These are phyloP conservation scores for Pythium aquatile DNA, from an alignment of 352 stramenopile genomes.

Conservation along the genomic window DNA sequence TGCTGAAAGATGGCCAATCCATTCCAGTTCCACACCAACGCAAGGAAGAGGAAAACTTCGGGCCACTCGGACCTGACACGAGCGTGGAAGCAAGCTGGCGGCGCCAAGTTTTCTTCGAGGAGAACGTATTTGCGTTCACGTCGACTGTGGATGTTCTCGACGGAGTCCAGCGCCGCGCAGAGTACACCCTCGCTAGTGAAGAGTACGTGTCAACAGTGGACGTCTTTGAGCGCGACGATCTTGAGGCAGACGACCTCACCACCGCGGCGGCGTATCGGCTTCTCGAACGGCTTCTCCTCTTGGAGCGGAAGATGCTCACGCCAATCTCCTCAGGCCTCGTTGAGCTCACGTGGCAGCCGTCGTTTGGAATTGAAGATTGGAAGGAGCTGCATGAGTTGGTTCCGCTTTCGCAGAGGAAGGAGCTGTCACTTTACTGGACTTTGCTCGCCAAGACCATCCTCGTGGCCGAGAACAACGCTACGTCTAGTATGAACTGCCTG, in stretches of 20 bases:
- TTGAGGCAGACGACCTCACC: not conserved
- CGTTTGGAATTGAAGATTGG: not conserved
- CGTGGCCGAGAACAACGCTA: conserved; percentile 11
- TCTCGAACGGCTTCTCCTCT: conserved; percentile 12
- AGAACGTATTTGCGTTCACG: conserved; percentile 14
- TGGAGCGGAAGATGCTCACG: conserved; percentile 19
- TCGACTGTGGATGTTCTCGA: conserved; percentile 14
- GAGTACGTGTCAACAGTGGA: not conserved
- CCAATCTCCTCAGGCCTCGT: not conserved
- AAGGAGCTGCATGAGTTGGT: not conserved
- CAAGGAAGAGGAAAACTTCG: not conserved
- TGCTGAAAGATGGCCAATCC: not conserved
- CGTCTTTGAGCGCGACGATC: conserved; percentile 2
- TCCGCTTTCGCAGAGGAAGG: not conserved
- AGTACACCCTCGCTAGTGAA: conserved; percentile 1
- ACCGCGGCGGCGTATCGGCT: not conserved
- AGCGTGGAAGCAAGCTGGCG: not conserved
- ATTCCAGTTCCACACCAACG: not conserved
- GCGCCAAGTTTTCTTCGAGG: not conserved
- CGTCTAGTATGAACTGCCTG: conserved; percentile 27
- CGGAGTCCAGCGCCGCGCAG: not conserved
- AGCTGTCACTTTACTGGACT: conserved; percentile 26
- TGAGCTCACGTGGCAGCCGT: conserved; percentile 27
- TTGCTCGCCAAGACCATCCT: conserved; percentile 20
- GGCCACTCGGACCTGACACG: not conserved